Evolutionary conservation across 1,284 basidiomycete genomes (phyloP), one percentile per base, ranked within the genome.

Genomic region (Sanguinoderma infundibulare): DNA sequence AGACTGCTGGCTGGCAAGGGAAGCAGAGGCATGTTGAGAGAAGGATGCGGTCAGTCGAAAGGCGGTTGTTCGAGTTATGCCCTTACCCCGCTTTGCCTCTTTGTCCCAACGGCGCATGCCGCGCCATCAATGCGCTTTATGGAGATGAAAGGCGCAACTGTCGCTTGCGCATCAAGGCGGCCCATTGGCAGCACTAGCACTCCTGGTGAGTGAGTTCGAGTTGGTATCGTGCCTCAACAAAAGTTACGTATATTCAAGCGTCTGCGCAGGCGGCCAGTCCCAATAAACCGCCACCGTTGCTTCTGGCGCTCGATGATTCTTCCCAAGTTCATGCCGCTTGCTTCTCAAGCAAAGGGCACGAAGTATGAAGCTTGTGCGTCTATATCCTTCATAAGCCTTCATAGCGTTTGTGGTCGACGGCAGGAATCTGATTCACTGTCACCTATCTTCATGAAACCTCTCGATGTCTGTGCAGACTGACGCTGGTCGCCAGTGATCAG

Each of bases 401-500:
- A 32, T 30, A 10, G 10, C 28, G 28, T 28, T 30, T 26, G 9
- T 49, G n/a, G 17, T 6, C 32, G 17, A 17, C 46, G 10, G 30
- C 22, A 46, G 42, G n/a, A n/a, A n/a, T n/a, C n/a, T n/a, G n/a
- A n/a, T 20, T 26, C 22, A 51, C 36, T 44, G 57, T 58, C 56
- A 61, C 36, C 44, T n/a, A 8, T 28, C 38, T 55, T 53, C 39
- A 44, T 51, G 53, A 52, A 60, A 39, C 40, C 46, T 20, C 10
- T 28, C 26, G 9, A 30, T 30, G 9, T 28, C 26, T 8, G 28
- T 30, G 30, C 62, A 57, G 30, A 9, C 28, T 28, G 35, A 35
- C 59, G 59, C 59, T 56, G 34, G 28, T 55, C 47, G 64, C 35
- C 44, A 56, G 60, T 54, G 65, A 66, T 63, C 65, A 60, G 65